Base-by-base conservation (phyloP, 2,329 filamentous ascomycete species). In the Chrysosporium queenslandicum region DNA sequence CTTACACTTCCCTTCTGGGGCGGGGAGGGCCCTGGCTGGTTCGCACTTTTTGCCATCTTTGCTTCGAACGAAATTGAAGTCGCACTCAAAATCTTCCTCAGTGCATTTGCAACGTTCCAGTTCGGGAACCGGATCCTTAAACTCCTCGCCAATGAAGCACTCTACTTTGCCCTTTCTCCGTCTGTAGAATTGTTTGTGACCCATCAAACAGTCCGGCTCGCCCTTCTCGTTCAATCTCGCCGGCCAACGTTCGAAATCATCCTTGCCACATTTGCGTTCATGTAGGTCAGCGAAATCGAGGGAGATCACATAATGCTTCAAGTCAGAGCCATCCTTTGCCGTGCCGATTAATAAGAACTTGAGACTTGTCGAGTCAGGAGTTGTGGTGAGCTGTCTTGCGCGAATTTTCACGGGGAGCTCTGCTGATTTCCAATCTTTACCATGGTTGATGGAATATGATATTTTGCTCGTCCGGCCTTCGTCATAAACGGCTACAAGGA, bases 171-270 rank as follows among this genome's bases (percentile, higher is more conserved):
- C 85, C 74, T 94, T 97, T 60, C 92, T 83, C 58, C 92, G 82
- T 51, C 75, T 78, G 69, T 86, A 98, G 56, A 80, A 87, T 65
- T 97, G 91, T 62, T 84, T 94, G 66, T 95, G 90, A 18, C 92
- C 92, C 91, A 98, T 97, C 58, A 98, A 75, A 66, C 92, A 98
- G 47, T 83, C 87, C 2, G 90, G 79, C 48, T 94, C 79, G 29
- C 85, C 85, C 20, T 95, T 79, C 27, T 85, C 79, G 63, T 94
- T 85, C 34, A 86, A 77, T 14, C 90, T 82, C 21, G 92, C 92
- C 58, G 81, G 81, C 92, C 92, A 98, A 50, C 84, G 78, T 64
- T 96, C 89, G 69, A 96, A 85, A 60, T 94, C 87, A 29, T 75
- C 71, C 32, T 80, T 74, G 36, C 84, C 77, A 70, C 94, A 98